Percentiles rank a stretch among this genome's conserved stretches.
phyloP scores from a whole-genome alignment of 78 protist genomes.

The Tieghemostelium lacteum region DNA sequence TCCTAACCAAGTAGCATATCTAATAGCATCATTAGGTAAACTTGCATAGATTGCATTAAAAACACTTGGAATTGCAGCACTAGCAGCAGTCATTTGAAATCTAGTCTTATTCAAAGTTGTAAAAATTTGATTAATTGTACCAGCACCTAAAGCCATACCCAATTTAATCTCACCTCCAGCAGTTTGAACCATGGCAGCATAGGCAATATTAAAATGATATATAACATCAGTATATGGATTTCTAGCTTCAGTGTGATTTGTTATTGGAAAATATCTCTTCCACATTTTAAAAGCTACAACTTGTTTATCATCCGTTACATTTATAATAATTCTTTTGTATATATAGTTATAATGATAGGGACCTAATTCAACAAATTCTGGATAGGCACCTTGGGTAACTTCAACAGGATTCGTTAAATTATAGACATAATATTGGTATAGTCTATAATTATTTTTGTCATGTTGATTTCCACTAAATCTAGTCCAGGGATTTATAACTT shows the following conservation, averaged over 20 bases:
- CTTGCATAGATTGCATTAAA: neutral
- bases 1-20: neutral
- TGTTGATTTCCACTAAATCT: conserved; percentile 41
- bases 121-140: neutral
- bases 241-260: neutral
- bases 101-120: neutral
- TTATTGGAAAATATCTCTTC: conserved; percentile 24
- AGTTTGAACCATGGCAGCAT: neutral
- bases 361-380: conserved; percentile 47
- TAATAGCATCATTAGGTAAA: neutral
- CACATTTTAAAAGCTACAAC: conserved; percentile 18
- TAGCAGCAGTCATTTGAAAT: neutral
- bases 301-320: conserved; percentile 5
- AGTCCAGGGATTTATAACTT: conserved; percentile 39
- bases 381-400: neutral
- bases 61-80: neutral
- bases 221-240: conserved; percentile 24
- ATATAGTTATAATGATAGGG: conserved; percentile 37
- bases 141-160: neutral
- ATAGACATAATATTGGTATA: conserved; percentile 22
- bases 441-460: conserved; percentile 25
- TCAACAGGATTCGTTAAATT: conserved; percentile 51
- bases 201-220: conserved; percentile 56
- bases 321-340: conserved; percentile 23
- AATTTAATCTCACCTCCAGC: conserved; percentile 10